A percentile compares a stretch with the other conserved stretches of the same genome.
Conservation (phyloP, 2,329 filamentous ascomycete genomes). For the Fusarium veterinarium region DNA sequence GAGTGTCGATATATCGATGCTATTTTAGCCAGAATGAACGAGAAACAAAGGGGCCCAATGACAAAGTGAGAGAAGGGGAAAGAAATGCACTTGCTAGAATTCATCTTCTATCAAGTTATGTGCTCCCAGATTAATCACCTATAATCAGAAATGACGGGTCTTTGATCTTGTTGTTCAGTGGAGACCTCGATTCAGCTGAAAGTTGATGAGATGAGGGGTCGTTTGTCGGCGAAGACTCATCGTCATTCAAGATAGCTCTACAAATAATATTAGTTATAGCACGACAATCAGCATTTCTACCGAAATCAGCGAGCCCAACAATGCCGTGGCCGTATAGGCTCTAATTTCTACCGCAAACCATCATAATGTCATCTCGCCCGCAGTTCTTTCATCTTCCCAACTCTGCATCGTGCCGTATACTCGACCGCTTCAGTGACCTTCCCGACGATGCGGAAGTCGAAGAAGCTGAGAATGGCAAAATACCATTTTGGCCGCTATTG, state of each 20-base stretch:
- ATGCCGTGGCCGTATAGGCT: not conserved
- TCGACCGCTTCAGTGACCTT: slow-evolving; percentile 49
- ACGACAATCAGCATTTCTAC: fast-evolving
- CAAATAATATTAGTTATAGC: too few relatives aligned
- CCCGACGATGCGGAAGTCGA: slow-evolving; percentile 25
- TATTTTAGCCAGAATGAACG: not conserved
- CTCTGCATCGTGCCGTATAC: slow-evolving; percentile 30
- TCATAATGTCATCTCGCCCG: slow-evolving; percentile 20
- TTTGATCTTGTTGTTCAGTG: not conserved
- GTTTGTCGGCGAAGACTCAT: slow-evolving; percentile 20
- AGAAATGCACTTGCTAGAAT: not conserved
- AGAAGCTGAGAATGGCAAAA: slow-evolving; percentile 40
- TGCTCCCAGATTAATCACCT: too few relatives aligned
- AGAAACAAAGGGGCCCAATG: not conserved
- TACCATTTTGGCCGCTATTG: slow-evolving; percentile 45
- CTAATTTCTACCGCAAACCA: not conserved
- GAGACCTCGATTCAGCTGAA: not conserved
- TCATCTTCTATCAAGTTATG: too few relatives aligned
- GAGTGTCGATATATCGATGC: not conserved
- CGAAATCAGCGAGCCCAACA: fast-evolving
- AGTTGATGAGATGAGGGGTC: slow-evolving; percentile 6
- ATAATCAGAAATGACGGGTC: not conserved
- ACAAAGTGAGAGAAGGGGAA: not conserved
- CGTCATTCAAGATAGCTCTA: not conserved
- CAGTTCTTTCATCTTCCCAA: slow-evolving; percentile 36